Evolutionary conservation across 2,329 filamentous ascomycete species (phyloP).

Genomic region (Ophiostoma ulmi): DNA sequence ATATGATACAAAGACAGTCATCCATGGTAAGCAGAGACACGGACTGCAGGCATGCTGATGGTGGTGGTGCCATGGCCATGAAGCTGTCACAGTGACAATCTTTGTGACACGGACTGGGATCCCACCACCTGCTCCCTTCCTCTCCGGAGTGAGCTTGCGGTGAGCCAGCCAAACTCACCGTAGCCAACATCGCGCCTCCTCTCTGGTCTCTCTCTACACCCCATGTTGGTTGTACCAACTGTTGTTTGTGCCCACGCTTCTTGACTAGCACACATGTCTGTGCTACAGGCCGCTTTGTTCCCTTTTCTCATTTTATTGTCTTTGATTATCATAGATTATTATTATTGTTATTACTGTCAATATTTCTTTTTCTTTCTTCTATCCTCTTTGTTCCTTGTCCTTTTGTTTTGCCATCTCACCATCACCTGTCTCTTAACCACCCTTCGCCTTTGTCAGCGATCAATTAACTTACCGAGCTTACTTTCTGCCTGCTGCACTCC

Average conservation of each 20-base stretch:
- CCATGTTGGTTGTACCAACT: background rate
- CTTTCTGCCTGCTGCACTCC: background rate
- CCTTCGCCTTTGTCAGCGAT: background rate
- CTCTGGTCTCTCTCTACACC: background rate
- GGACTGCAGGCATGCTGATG: background rate
- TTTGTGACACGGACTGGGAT: background rate
- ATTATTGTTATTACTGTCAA: too few species aligned
- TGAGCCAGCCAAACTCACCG: background rate
- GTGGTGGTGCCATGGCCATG: background rate
- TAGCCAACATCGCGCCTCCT: background rate
- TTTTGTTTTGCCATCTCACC: background rate
- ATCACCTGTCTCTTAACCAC: background rate
- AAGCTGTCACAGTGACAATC: background rate
- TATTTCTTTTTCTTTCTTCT: background rate
- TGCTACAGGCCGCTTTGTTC: background rate
- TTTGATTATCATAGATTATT: background rate
- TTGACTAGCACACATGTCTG: background rate
- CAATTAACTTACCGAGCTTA: background rate
- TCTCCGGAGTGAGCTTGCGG: background rate
- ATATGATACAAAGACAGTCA: background rate
- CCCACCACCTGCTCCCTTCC: background rate
- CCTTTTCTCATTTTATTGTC: background rate
- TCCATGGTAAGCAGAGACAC: background rate
- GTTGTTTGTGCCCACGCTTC: constrained; percentile 4
- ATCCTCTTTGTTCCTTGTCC: background rate